phyloP scores from a whole-genome alignment of 1,284 basidiomycete genomes.

The Pisolithus thermaeus region DNA sequence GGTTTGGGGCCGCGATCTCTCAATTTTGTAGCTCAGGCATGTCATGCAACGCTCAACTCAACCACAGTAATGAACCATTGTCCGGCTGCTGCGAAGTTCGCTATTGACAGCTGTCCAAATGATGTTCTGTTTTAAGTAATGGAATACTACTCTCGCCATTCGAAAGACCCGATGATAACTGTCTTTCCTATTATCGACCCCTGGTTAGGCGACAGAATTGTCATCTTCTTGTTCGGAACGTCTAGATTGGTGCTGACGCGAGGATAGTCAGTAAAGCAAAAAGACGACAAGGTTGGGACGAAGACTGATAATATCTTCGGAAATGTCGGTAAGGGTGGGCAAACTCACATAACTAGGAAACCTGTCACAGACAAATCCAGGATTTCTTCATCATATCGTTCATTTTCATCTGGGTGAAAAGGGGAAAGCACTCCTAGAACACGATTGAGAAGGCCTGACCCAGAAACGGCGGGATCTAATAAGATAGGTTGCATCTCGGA shows the following conservation, averaged over 20 bases:
- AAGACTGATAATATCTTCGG: not conserved
- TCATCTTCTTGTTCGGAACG: constrained; percentile 74
- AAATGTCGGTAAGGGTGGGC: not conserved
- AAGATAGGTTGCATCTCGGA: constrained; percentile 83
- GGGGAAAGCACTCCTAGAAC: constrained; percentile 76
- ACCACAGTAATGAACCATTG: too few relatives aligned
- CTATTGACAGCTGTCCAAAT: too few relatives aligned
- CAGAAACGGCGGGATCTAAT: constrained; percentile 68
- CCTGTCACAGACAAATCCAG: constrained; percentile 76
- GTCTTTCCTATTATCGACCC: constrained; percentile 74
- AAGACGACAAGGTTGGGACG: not conserved
- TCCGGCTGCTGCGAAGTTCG: too few relatives aligned
- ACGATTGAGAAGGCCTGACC: constrained; percentile 75
- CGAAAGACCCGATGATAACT: constrained; percentile 77
- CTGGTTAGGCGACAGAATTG: constrained; percentile 80
- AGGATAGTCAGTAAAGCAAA: not conserved
- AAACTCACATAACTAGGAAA: constrained; percentile 77
- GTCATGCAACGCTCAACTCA: too few relatives aligned
- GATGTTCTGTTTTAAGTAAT: not conserved
- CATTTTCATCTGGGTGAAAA: constrained; percentile 66
- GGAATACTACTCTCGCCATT: constrained; percentile 74
- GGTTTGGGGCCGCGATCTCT: constrained; percentile 86
- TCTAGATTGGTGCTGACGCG: constrained; percentile 72
- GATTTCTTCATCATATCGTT: constrained; percentile 82
- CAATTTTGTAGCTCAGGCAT: constrained; percentile 40